phyloP scores from a whole-genome alignment of 2,329 filamentous ascomycete genomes.

The Exophiala bonariae region DNA sequence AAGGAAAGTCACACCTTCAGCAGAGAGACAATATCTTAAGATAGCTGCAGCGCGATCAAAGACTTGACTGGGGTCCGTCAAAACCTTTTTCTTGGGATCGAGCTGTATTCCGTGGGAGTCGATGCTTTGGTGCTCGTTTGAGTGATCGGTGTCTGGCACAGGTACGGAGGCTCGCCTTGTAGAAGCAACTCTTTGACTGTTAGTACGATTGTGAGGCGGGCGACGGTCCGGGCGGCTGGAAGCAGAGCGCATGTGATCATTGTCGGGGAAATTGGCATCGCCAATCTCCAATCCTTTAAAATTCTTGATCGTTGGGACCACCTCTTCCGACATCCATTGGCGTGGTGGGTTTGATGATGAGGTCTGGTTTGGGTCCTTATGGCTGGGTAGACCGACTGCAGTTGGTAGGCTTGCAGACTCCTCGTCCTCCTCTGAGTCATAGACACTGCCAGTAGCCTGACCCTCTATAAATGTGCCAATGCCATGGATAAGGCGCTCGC shows the following conservation, averaged over 20 bases:
- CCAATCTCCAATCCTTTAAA: background rate
- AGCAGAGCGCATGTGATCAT: background rate
- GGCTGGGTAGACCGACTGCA: no score
- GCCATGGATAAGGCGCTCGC: slow-evolving; percentile 56
- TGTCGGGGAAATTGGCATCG: background rate
- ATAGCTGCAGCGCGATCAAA: slow-evolving; percentile 49
- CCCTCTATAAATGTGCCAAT: slow-evolving; percentile 57
- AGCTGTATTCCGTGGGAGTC: no score
- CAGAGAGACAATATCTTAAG: slow-evolving; percentile 43
- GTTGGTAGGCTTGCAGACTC: background rate
- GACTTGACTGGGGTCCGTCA: slow-evolving; percentile 25
- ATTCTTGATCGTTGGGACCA: background rate
- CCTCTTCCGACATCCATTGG: no score
- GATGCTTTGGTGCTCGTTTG: no score
- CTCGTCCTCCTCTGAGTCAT: background rate
- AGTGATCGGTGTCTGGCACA: no score
- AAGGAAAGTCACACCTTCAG: slow-evolving; percentile 40
- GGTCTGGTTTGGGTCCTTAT: no score
- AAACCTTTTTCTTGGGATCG: slow-evolving; percentile 3
- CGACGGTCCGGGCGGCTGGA: no score
- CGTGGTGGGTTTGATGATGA: no score
- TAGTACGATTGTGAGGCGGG: no score
- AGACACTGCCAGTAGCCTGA: slow-evolving; percentile 4
- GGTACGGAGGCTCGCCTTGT: no score
- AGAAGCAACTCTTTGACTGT: no score